Percentiles rank a stretch among this genome's conserved stretches.
Evolutionary conservation across 2,329 filamentous ascomycete genomes (phyloP).

Genomic region (Stagonosporopsis vannaccii): DNA sequence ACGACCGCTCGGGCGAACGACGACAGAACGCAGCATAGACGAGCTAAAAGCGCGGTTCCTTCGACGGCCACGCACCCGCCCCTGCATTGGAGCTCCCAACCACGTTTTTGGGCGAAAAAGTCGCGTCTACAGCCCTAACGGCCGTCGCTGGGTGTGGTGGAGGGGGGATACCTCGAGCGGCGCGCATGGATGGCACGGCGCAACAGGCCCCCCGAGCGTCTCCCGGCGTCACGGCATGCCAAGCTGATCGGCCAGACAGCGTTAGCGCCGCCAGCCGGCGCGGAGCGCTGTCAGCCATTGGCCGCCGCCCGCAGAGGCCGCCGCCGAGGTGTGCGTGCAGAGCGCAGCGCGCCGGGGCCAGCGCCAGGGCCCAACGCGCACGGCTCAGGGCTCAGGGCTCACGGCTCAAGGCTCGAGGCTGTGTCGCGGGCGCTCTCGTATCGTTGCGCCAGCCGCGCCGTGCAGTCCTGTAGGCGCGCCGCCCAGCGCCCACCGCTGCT

Average conservation of each 20-base stretch:
- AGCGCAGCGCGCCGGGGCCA: no score
- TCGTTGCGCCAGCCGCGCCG: conserved; percentile 39
- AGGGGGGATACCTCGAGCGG: conserved; percentile 26
- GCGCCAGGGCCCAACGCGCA: no score
- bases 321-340: no score
- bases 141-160: conserved; percentile 30
- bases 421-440: conserved; percentile 19
- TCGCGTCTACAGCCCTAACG: conserved; percentile 42
- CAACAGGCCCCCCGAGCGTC: conserved; percentile 24
- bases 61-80: conserved; percentile 29
- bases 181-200: conserved; percentile 17
- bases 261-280: conserved; percentile 34
- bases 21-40: conserved; percentile 27
- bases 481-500: no score
- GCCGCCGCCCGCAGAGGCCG: conserved; percentile 3
- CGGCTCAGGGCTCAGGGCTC: no score
- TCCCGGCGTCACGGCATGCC: conserved; percentile 34
- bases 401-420: no score
- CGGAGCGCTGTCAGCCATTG: conserved; percentile 29
- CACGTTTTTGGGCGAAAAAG: conserved; percentile 45
- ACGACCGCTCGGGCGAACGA: conserved; percentile 24
- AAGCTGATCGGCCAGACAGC: conserved; percentile 31
- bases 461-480: conserved; percentile 26
- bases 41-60: conserved; percentile 38
- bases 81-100: conserved; percentile 36